These are phyloP conservation scores for Bocquillonia castaneifolia DNA, from an alignment of 441 rosid species.

Conservation along the genomic window DNA sequence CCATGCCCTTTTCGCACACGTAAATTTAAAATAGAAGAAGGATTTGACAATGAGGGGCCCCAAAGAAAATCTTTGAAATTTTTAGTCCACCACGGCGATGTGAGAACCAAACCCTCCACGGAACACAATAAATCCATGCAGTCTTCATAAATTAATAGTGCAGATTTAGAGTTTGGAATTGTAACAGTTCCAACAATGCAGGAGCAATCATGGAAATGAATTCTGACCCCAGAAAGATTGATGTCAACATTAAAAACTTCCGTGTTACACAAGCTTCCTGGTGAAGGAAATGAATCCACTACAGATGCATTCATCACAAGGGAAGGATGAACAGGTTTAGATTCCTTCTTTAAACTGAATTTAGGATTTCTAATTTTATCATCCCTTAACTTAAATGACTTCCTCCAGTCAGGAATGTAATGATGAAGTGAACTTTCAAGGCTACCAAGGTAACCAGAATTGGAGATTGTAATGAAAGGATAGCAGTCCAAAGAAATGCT, in stretches of 20 bases:
- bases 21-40: conserved; percentile 63
- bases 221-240: conserved; percentile 44
- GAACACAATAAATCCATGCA: conserved; percentile 66
- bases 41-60: conserved; percentile 56
- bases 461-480: conserved; percentile 63
- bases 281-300: conserved; percentile 22
- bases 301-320: conserved; percentile 21
- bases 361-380: conserved; percentile 36
- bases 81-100: conserved; percentile 65
- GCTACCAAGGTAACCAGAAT: conserved; percentile 49
- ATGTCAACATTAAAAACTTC: conserved; percentile 42
- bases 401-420: conserved; percentile 58
- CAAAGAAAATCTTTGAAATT: conserved; percentile 57
- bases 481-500: conserved; percentile 61
- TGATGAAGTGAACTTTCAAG: conserved; percentile 53
- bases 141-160: conserved; percentile 44
- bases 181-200: conserved; percentile 64
- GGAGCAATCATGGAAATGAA: conserved; percentile 88
- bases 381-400: conserved; percentile 38
- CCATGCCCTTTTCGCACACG: conserved; percentile 52
- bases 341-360: conserved; percentile 34
- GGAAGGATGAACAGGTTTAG: conserved; percentile 15
- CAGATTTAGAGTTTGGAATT: conserved; percentile 46
- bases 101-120: conserved; percentile 56
- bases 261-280: conserved; percentile 25